Percentiles rank a stretch among this genome's conserved stretches.
phyloP scores from a whole-genome alignment of 352 stramenopile species.

The Aphanomyces astaci region DNA sequence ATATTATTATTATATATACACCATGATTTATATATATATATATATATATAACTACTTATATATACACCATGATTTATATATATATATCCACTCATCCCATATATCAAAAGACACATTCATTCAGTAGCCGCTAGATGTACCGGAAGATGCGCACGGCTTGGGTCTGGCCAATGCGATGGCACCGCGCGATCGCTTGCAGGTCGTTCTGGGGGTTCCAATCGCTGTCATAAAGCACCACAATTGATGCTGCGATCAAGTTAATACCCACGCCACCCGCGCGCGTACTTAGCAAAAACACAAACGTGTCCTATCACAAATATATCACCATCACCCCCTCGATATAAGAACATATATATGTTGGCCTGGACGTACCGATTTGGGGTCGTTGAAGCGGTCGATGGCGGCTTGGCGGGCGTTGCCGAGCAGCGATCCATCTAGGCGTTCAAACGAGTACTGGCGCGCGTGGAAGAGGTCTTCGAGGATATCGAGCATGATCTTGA shows the following conservation, averaged over 20 bases:
- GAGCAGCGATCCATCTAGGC: slow-evolving; percentile 94
- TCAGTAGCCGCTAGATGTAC: too few relatives aligned
- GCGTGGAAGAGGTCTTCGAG: slow-evolving; percentile 86
- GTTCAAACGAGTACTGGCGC: slow-evolving; percentile 84
- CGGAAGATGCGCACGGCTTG: slow-evolving; percentile 99
- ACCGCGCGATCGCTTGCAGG: slow-evolving; percentile 95
- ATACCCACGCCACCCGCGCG: slow-evolving; percentile 96
- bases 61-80: too few relatives aligned
- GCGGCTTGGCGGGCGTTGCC: slow-evolving; percentile 96
- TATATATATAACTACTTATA: too few relatives aligned
- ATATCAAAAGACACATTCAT: too few relatives aligned
- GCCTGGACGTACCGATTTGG: slow-evolving; percentile 36
- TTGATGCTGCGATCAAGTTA: slow-evolving; percentile 89
- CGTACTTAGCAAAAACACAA: slow-evolving; percentile 96
- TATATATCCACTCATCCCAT: too few relatives aligned
- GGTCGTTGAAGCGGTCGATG: slow-evolving; percentile 97
- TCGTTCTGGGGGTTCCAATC: slow-evolving; percentile 99
- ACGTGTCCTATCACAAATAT: slow-evolving; percentile 79
- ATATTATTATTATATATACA: too few relatives aligned
- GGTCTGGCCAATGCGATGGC: slow-evolving; percentile 99
- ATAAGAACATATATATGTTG: neutral
- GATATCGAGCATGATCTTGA: slow-evolving; percentile 98
- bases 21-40: neutral
- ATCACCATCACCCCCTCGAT: neutral
- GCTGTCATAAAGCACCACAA: slow-evolving; percentile 88